phyloP scores from a whole-genome alignment of 176 grass and related monocot genomes.

The Triticum aestivum region DNA sequence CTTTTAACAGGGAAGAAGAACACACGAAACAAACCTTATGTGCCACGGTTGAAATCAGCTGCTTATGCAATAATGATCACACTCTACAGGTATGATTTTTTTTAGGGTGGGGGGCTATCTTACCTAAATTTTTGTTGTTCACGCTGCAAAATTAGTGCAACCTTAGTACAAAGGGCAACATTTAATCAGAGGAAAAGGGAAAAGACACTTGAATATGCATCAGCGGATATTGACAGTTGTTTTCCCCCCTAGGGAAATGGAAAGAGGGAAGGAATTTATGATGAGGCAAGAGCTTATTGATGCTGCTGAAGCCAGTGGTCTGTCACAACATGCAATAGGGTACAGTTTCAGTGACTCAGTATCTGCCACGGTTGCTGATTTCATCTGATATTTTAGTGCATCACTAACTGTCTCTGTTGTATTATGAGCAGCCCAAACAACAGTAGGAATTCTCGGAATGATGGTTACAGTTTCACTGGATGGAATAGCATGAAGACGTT shows the following conservation, averaged over 20 bases:
- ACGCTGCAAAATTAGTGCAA: background rate
- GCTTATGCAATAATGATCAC: constrained; percentile 29
- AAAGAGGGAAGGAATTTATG: constrained; percentile 55
- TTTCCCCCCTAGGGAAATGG: constrained; percentile 43
- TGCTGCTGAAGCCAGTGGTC: constrained; percentile 78
- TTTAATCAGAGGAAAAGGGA: background rate
- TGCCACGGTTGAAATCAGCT: background rate
- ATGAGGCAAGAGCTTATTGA: constrained; percentile 89
- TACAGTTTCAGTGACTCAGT: constrained; percentile 36
- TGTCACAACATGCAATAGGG: constrained; percentile 68
- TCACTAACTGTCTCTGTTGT: constrained; percentile 10
- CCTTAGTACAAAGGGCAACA: background rate
- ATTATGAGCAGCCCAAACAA: constrained; percentile 62
- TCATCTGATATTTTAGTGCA: constrained; percentile 5
- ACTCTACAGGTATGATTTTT: constrained; percentile 29
- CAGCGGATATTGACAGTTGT: background rate
- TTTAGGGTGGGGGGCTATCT: too few species aligned
- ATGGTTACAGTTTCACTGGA: constrained; percentile 76
- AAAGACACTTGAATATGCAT: constrained; percentile 7
- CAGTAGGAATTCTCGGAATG: constrained; percentile 55
- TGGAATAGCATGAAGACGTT: constrained; percentile 96
- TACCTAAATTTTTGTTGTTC: background rate
- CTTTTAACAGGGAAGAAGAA: constrained; percentile 56
- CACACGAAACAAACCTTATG: constrained; percentile 46
- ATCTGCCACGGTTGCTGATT: background rate